phyloP scores from a whole-genome alignment of 441 rosid genomes.

The Melastoma candidum region DNA sequence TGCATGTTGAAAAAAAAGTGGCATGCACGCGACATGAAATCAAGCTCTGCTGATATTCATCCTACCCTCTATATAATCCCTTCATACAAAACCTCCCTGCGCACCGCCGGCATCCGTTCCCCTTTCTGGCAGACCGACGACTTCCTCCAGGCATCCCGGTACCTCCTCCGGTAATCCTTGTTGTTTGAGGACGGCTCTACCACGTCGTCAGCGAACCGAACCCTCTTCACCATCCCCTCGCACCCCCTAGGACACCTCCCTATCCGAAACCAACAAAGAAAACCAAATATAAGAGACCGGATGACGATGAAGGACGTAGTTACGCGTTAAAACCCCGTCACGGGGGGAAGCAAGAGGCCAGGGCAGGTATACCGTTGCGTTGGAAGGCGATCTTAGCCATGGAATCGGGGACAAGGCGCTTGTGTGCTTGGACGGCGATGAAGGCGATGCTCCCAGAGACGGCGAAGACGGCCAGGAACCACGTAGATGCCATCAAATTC shows the following conservation, averaged over 20 bases:
- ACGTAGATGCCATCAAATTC: conserved; percentile 21
- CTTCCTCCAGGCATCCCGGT: conserved; percentile 2
- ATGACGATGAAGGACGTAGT: background rate
- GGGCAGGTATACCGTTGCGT: conserved; percentile 23
- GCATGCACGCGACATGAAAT: too few relatives aligned
- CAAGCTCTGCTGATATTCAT: too few relatives aligned
- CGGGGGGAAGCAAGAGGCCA: background rate
- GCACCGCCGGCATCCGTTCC: too few relatives aligned
- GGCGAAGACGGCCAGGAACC: conserved; percentile 62
- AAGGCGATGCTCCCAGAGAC: conserved; percentile 68
- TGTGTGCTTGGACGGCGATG: conserved; percentile 48
- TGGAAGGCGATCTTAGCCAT: conserved; percentile 60
- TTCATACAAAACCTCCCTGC: too few relatives aligned
- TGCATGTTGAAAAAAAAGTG: too few relatives aligned
- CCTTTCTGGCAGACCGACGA: too few relatives aligned
- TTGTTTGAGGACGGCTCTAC: conserved; percentile 51
- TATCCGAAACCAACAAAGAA: background rate
- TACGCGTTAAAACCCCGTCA: background rate
- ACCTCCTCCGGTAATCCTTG: conserved; percentile 34
- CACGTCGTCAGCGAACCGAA: conserved; percentile 67
- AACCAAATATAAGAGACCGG: background rate
- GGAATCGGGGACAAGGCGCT: conserved; percentile 68
- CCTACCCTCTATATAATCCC: too few relatives aligned
- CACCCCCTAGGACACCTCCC: background rate
- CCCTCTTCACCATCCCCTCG: conserved; percentile 37